Evolutionary conservation across 805 yeast genomes (phyloP), one percentile per base, ranked within the genome.

Genomic region (Metschnikowia kofuensis): DNA sequence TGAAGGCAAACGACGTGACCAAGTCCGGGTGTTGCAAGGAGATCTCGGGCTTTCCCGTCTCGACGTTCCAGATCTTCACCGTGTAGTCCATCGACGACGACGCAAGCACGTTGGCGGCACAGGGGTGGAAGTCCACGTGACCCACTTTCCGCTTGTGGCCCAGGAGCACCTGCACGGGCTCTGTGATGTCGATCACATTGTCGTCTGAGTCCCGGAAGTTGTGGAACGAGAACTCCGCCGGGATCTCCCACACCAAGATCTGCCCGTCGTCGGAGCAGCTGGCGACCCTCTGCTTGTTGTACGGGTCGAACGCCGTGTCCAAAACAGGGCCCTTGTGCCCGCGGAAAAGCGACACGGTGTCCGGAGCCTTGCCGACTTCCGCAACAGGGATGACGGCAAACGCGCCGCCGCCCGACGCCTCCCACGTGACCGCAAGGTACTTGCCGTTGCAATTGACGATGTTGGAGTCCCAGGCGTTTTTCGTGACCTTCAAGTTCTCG

Each of bases 81-180:
- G 96, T 79, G 68, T 89, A 87, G 69, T 94, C 99, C 62, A 88
- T 79, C 0, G 97, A 89, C 7, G 95, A 82, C 1, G 97, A 87
- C 4, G 97, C 97, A 46, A 95, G 76, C 16, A 94, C 85, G 66
- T 89, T 80, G 58, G 81, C 77, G 31, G 96, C 97, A 37, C 86
- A 80, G 8, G 99, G 99, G 65, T 89, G 96, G 74, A 80, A 94
- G 52, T 78, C 75, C 31, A 95, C 84, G 60, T 89, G 97, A 11
- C 99, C 98, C 30, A 94, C 97, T 67, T 94, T 94, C 62, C 96
- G 79, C 41, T 85, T 75, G 65, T 94, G 99, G n/a, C 98, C 98
- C 21, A 80, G 59, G 54, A 91, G 77, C 38, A 80, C 72, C 55
- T 83, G 84, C 28, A 72, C 68, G 7, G 99, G 98, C 35, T 76